Conservation (phyloP, 2,329 filamentous ascomycete genomes). For the Monascus ruber region DNA sequence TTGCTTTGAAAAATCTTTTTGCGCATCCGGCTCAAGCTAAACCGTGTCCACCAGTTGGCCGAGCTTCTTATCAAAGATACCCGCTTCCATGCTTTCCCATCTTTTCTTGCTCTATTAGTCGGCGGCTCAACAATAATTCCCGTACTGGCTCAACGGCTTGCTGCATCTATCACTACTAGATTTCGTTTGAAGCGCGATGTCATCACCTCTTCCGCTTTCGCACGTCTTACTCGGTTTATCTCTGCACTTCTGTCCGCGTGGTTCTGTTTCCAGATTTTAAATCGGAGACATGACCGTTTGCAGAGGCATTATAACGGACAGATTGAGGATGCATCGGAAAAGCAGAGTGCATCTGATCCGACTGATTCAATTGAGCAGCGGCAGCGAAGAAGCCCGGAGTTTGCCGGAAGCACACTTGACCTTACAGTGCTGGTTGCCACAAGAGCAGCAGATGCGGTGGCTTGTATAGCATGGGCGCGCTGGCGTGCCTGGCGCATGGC, state of each 20-base stretch:
- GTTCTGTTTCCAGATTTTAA: slow-evolving; percentile 39
- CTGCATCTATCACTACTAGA: slow-evolving; percentile 11
- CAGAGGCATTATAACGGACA: slow-evolving; percentile 4
- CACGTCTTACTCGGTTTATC: slow-evolving; percentile 28
- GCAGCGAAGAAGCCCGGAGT: slow-evolving; percentile 15
- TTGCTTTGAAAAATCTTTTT: slow-evolving; percentile 1
- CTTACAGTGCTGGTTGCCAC: slow-evolving; percentile 67
- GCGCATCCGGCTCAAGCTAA: slow-evolving; percentile 8
- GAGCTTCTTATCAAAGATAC: slow-evolving; percentile 29
- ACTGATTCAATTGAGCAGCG: slow-evolving; percentile 1
- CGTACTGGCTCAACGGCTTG: slow-evolving; percentile 15
- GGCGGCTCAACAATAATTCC: slow-evolving; percentile 41
- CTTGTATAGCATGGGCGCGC: slow-evolving; percentile 54
- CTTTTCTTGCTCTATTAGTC: slow-evolving; percentile 41
- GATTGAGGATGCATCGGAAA: slow-evolving; percentile 3
- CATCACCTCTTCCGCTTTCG: slow-evolving; percentile 7
- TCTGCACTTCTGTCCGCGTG: slow-evolving; percentile 39
- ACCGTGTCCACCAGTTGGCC: slow-evolving; percentile 21
- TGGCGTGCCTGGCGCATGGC: slow-evolving; percentile 25
- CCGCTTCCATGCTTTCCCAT: slow-evolving; percentile 38
- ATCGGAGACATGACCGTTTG: slow-evolving; percentile 21
- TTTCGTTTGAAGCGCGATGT: slow-evolving; percentile 8
- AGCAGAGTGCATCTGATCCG: background rate
- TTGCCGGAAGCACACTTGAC: slow-evolving; percentile 66
- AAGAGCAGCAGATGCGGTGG: slow-evolving; percentile 59